Conservation (phyloP, 345 rosid genomes). For the Salix caprea region DNA sequence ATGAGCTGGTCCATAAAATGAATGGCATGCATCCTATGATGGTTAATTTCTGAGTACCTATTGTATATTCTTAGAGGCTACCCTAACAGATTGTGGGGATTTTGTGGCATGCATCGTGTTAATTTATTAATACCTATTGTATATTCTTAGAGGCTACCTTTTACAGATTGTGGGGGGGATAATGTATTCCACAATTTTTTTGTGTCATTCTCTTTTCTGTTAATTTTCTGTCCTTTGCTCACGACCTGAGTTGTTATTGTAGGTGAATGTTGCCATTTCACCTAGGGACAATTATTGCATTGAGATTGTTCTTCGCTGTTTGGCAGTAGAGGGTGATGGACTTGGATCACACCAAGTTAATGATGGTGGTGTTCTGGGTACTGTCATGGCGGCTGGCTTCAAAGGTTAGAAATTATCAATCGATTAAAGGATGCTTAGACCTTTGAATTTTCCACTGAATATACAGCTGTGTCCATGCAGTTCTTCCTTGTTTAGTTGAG, state of each 20-base stretch:
- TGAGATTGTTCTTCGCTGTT: slow-evolving; percentile 81
- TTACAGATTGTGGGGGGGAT: too few relatives aligned
- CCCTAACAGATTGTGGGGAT: neutral
- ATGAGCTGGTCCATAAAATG: slow-evolving; percentile 3
- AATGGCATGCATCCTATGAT: neutral
- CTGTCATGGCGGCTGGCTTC: slow-evolving; percentile 86
- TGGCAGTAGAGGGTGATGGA: slow-evolving; percentile 90
- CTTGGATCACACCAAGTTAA: slow-evolving; percentile 52
- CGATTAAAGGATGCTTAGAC: neutral
- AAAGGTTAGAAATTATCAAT: slow-evolving; percentile 49
- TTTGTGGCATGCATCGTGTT: neutral
- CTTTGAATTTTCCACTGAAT: neutral
- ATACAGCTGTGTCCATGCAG: too few relatives aligned
- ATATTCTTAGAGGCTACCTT: too few relatives aligned
- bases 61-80: neutral
- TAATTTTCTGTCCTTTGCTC: neutral
- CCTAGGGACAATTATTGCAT: slow-evolving; percentile 69
- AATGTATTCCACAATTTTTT: neutral
- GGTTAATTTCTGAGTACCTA: neutral
- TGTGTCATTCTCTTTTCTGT: neutral
- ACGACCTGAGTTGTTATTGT: slow-evolving; percentile 8
- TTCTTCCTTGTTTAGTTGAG: too few relatives aligned
- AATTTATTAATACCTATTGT: neutral
- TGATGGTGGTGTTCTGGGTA: slow-evolving; percentile 81
- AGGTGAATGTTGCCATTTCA: slow-evolving; percentile 81